phyloP scores from a whole-genome alignment of 2,329 filamentous ascomycete species.

The Neonectria faginata region DNA sequence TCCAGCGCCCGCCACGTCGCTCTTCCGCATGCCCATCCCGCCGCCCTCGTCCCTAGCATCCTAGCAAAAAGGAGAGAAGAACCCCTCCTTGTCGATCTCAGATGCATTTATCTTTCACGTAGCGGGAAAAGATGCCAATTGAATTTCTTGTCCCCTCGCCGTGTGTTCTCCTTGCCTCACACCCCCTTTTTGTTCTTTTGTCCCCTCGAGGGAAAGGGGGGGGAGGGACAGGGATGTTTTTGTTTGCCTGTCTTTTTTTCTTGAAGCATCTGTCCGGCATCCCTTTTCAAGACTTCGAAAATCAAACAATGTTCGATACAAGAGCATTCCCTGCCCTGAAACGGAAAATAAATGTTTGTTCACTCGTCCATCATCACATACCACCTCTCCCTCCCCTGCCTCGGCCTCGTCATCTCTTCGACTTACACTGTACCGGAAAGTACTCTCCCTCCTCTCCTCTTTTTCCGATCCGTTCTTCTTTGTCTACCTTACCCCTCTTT shows the following conservation, averaged over 20 bases:
- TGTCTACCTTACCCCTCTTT: not conserved
- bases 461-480: not conserved
- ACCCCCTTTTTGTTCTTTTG: too few species aligned
- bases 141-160: not conserved
- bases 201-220: too few species aligned
- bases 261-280: not conserved
- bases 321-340: not conserved
- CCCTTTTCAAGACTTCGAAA: not conserved
- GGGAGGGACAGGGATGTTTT: not conserved
- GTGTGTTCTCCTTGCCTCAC: not conserved
- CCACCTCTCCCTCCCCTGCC: not conserved
- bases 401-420: conserved; percentile 14
- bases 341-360: not conserved
- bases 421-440: conserved; percentile 3
- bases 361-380: conserved; percentile 2
- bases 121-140: not conserved
- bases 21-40: not conserved
- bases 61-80: not conserved
- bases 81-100: too few species aligned
- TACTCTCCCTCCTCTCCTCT: not conserved
- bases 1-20: not conserved
- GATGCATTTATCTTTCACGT: too few species aligned
- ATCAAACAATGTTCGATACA: not conserved
- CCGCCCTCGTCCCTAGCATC: not conserved
- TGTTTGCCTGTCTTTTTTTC: not conserved